Evolutionary conservation across 2,329 filamentous ascomycete genomes (phyloP).

Genomic region (Sclerotinia sclerotiorum): DNA sequence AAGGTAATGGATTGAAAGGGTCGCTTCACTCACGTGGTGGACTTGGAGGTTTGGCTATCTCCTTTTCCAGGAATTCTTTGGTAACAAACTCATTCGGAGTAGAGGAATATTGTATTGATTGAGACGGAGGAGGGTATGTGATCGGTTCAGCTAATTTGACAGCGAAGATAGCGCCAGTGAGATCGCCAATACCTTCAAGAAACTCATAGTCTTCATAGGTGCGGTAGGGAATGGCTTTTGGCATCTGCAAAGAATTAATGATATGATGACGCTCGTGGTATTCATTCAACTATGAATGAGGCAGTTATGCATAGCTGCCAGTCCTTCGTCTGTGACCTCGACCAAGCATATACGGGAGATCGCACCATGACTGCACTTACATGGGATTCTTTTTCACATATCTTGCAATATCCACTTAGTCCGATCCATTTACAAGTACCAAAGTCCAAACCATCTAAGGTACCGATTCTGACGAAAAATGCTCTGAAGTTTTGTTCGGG

Average conservation of each 20-base stretch:
- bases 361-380: constrained; percentile 7
- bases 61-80: not conserved
- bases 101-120: constrained; percentile 6
- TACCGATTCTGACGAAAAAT: constrained; percentile 9
- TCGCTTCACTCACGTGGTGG: not conserved
- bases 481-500: constrained; percentile 15
- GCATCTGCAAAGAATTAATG: constrained; percentile 14
- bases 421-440: constrained; percentile 20
- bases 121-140: not conserved
- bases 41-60: not conserved
- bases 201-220: constrained; percentile 18
- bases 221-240: constrained; percentile 9
- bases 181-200: not conserved
- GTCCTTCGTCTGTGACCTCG: not conserved
- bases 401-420: constrained; percentile 22
- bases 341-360: not conserved
- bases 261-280: not conserved
- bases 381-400: constrained; percentile 19
- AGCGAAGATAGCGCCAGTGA: not conserved
- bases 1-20: not conserved
- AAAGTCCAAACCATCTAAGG: not conserved
- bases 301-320: not conserved
- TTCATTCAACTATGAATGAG: not conserved
- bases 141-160: constrained; percentile 17
- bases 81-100: constrained; percentile 4